Evolutionary conservation across 768 basidiomycete genomes (phyloP).

Genomic region (Russula abietina): DNA sequence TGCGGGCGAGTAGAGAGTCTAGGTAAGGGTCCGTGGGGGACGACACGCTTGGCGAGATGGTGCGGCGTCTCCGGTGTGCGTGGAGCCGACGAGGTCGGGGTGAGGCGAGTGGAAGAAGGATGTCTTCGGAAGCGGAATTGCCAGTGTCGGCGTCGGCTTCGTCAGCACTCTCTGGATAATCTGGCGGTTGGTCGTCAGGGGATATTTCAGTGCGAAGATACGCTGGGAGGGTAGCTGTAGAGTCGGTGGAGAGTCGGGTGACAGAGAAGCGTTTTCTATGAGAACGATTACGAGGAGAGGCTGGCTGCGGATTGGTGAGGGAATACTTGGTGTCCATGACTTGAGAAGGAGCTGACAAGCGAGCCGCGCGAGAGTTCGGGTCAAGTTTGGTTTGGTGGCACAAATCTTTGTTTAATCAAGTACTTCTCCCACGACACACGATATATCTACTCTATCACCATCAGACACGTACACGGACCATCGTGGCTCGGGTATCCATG

Average conservation of each 20-base stretch:
- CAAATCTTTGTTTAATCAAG: too few relatives aligned
- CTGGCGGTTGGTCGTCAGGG: conserved; percentile 59
- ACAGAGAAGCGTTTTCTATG: conserved; percentile 56
- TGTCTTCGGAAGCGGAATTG: conserved; percentile 31
- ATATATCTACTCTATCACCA: not conserved
- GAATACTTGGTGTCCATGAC: conserved; percentile 8
- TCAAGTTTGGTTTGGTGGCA: too few relatives aligned
- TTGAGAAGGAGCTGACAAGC: not conserved
- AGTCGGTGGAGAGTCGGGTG: conserved; percentile 58
- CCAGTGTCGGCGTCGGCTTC: conserved; percentile 71
- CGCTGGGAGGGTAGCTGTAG: conserved; percentile 57
- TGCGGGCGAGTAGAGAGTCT: conserved; percentile 74
- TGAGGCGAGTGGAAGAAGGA: conserved; percentile 31
- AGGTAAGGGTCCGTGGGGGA: conserved; percentile 49
- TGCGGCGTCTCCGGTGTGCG: conserved; percentile 29
- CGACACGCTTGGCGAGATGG: conserved; percentile 23
- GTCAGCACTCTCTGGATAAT: conserved; percentile 71
- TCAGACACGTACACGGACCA: conserved; percentile 16
- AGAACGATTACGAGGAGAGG: conserved; percentile 22
- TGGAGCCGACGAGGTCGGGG: conserved; percentile 35
- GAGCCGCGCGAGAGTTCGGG: not conserved
- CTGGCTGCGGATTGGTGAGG: not conserved
- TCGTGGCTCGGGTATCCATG: not conserved
- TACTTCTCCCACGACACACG: not conserved
- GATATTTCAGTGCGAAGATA: conserved; percentile 40